Conservation (phyloP, 345 rosid genomes). For the Rubroshorea leprosula region DNA sequence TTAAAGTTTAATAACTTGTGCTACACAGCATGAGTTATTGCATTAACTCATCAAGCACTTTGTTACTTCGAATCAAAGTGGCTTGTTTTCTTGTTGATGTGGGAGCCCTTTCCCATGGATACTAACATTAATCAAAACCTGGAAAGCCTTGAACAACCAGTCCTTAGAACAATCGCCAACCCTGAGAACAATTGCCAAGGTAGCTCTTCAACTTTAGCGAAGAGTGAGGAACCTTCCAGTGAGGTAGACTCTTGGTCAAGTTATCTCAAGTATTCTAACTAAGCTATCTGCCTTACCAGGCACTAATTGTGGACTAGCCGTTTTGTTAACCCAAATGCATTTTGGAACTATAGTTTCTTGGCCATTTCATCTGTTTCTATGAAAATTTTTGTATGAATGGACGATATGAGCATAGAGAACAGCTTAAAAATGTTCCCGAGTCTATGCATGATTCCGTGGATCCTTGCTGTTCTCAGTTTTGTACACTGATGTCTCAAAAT, state of each 20-base stretch:
- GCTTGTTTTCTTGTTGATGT: slow-evolving; percentile 7
- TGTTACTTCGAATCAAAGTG: background rate
- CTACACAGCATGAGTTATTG: no score
- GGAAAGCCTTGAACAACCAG: slow-evolving; percentile 53
- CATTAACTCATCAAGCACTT: no score
- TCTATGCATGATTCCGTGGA: no score
- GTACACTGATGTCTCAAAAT: no score
- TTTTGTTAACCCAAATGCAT: slow-evolving; percentile 27
- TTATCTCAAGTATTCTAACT: slow-evolving; percentile 37
- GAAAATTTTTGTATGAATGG: slow-evolving; percentile 16
- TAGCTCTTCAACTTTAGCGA: no score
- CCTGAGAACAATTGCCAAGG: slow-evolving; percentile 58
- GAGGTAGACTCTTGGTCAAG: slow-evolving; percentile 42
- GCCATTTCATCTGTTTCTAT: slow-evolving; percentile 14
- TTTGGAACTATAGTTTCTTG: slow-evolving; percentile 24
- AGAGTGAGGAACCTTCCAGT: no score
- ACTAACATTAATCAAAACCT: slow-evolving; percentile 51
- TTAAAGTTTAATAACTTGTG: no score
- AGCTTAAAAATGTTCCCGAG: slow-evolving; percentile 26
- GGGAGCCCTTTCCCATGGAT: slow-evolving; percentile 92
- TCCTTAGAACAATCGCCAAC: no score
- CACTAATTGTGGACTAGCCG: slow-evolving; percentile 45
- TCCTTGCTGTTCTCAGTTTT: no score
- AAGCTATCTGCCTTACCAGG: slow-evolving; percentile 16
- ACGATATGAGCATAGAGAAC: slow-evolving; percentile 27